phyloP scores from a whole-genome alignment of 768 basidiomycete genomes.

The Kwoniella botswanensis region DNA sequence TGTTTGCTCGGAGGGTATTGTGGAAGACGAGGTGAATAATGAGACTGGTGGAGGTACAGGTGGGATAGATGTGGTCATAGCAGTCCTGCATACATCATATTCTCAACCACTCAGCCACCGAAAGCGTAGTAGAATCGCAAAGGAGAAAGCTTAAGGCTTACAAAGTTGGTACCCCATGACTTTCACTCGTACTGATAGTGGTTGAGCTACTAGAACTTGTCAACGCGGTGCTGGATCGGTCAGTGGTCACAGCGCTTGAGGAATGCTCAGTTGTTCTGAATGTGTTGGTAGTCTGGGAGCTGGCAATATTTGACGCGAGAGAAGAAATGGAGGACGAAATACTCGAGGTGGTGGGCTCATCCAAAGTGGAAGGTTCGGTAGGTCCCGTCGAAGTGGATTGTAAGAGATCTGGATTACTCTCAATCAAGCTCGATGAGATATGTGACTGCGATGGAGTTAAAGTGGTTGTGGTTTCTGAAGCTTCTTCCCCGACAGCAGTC shows the following conservation, averaged over 20 bases:
- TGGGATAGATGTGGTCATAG: not conserved
- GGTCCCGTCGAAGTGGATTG: too few relatives aligned
- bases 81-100: not conserved
- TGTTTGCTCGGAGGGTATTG: not conserved
- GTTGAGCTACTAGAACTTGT: not conserved
- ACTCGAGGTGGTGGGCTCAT: not conserved
- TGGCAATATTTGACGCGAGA: not conserved
- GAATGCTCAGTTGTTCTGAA: not conserved
- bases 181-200: not conserved
- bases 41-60: not conserved
- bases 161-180: not conserved
- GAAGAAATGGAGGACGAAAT: not conserved
- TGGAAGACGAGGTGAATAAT: not conserved
- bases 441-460: too few relatives aligned
- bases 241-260: not conserved
- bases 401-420: too few relatives aligned
- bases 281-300: not conserved
- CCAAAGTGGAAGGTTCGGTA: too few relatives aligned
- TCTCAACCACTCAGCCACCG: too few relatives aligned
- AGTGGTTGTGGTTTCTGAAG: too few relatives aligned
- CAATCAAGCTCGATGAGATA: too few relatives aligned
- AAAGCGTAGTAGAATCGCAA: too few relatives aligned
- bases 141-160: too few relatives aligned
- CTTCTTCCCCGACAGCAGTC: not conserved
- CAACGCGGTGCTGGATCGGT: not conserved